Conservation (phyloP, 129 eudicot species). For the Saussurea involucrata region DNA sequence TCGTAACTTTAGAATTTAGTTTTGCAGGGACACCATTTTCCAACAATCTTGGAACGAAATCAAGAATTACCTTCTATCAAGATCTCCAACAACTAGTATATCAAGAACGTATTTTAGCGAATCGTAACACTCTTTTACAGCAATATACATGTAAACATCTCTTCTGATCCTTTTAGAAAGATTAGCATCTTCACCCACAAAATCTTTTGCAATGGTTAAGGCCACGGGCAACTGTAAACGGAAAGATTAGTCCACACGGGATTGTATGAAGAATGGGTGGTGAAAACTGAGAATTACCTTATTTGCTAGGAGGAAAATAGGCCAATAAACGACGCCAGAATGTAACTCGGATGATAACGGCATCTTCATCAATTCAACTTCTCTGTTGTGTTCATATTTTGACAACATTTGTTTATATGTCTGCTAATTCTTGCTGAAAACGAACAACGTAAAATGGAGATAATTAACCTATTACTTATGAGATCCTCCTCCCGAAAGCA, state of each 20-base stretch:
- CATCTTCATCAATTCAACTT: conserved; percentile 93
- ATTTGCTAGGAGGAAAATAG: conserved; percentile 86
- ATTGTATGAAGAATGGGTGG: not conserved
- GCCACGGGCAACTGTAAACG: conserved; percentile 64
- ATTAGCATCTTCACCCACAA: conserved; percentile 73
- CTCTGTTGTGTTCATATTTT: conserved; percentile 45
- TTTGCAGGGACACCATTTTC: not conserved
- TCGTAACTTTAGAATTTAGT: not conserved
- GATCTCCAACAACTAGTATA: conserved; percentile 78
- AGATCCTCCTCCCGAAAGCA: conserved; percentile 97
- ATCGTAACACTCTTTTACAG: conserved; percentile 80
- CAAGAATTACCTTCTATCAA: conserved; percentile 72
- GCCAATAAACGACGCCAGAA: conserved; percentile 81
- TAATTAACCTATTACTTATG: conserved; percentile 80
- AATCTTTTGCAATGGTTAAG: conserved; percentile 72
- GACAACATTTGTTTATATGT: conserved; percentile 10
- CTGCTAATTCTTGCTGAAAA: conserved; percentile 2
- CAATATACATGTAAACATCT: conserved; percentile 61
- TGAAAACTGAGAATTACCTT: conserved; percentile 46
- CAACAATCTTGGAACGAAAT: not conserved
- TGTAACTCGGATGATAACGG: conserved; percentile 70
- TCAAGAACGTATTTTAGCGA: conserved; percentile 73
- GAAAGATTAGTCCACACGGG: not conserved
- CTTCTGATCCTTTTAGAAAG: conserved; percentile 61
- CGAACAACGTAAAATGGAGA: not conserved